Evolutionary conservation across 441 rosid genomes (phyloP).

Genomic region (Populus hybrid): DNA sequence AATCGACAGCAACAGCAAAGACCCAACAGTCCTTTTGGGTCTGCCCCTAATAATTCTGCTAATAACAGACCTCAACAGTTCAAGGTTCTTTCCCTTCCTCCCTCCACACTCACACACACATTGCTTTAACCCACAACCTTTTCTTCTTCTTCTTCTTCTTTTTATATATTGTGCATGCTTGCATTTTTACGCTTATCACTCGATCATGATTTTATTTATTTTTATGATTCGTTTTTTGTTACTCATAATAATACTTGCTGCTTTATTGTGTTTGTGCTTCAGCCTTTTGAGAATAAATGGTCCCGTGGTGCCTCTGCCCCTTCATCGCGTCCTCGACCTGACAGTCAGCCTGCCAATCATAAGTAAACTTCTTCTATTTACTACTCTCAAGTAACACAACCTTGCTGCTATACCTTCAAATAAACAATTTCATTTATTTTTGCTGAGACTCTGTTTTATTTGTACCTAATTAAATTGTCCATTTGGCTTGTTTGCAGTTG

Average conservation of each 20-base stretch:
- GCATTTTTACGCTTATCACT: neutral
- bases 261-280: conserved; percentile 21
- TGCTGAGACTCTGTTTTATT: neutral
- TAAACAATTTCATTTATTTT: neutral
- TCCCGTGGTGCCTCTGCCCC: conserved; percentile 38
- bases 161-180: neutral
- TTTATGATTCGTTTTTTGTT: neutral
- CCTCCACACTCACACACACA: too few species aligned
- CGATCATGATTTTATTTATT: neutral
- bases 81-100: conserved; percentile 42
- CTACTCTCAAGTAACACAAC: neutral
- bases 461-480: neutral
- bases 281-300: conserved; percentile 90
- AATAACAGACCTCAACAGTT: conserved; percentile 43
- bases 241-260: conserved; percentile 5
- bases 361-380: conserved; percentile 36
- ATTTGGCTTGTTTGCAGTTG: conserved; percentile 44
- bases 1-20: neutral
- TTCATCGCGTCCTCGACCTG: conserved; percentile 43
- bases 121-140: too few species aligned
- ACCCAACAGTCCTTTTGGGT: neutral
- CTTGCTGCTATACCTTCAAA: neutral
- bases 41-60: conserved; percentile 25
- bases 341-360: conserved; percentile 55
- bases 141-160: neutral